phyloP scores from a whole-genome alignment of 148 eudicot genomes.

The Cornus controversa region DNA sequence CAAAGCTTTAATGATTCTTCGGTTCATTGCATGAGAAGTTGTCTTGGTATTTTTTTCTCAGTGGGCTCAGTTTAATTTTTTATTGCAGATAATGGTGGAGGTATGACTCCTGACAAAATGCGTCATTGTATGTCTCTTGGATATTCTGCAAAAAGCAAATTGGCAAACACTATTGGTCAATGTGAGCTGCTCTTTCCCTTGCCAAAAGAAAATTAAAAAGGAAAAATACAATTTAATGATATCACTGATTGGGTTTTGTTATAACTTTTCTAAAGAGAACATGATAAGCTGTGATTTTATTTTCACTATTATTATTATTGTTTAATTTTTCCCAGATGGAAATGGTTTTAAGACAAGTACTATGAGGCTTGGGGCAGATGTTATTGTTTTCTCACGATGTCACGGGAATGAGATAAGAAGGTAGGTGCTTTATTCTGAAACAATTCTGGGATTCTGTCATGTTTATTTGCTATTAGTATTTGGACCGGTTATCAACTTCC shows the following conservation, averaged over 20 bases:
- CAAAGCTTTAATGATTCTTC: background rate
- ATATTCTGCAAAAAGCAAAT: constrained; percentile 65
- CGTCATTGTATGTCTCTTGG: constrained; percentile 86
- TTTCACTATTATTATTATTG: background rate
- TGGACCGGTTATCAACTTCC: background rate
- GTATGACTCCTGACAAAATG: constrained; percentile 71
- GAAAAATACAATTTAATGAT: background rate
- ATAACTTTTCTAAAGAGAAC: background rate
- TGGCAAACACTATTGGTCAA: constrained; percentile 72
- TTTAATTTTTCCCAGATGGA: constrained; percentile 49
- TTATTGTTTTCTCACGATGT: constrained; percentile 72
- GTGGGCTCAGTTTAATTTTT: background rate
- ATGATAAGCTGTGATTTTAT: background rate
- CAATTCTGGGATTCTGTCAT: background rate
- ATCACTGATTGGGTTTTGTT: background rate
- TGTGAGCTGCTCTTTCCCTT: constrained; percentile 37
- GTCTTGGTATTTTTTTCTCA: background rate
- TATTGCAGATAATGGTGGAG: constrained; percentile 76
- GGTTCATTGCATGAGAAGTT: background rate
- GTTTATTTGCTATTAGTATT: background rate
- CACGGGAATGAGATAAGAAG: constrained; percentile 41
- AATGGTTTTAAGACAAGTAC: constrained; percentile 94
- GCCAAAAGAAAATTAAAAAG: background rate
- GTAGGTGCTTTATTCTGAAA: constrained; percentile 20
- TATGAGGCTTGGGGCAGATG: constrained; percentile 95